Percentiles rank a stretch among this genome's conserved stretches.
phyloP scores from a whole-genome alignment of 805 yeast genomes.

The Nakazawaea populi region DNA sequence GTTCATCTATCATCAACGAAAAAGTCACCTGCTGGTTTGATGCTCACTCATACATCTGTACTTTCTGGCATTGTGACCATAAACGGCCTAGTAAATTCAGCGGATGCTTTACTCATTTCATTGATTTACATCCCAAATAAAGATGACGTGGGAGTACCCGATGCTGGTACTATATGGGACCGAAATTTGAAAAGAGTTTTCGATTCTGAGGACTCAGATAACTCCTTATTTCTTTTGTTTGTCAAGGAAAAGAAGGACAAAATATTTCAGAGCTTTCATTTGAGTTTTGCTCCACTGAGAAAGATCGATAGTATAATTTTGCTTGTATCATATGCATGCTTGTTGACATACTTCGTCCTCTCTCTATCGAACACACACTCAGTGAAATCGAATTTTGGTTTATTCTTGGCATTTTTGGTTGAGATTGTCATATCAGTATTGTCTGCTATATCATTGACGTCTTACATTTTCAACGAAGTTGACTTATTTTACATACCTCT shows the following conservation, averaged over 20 bases:
- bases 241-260: slow-evolving; percentile 2
- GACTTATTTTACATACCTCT: slow-evolving; percentile 32
- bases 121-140: slow-evolving; percentile 21
- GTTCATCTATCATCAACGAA: slow-evolving; percentile 23
- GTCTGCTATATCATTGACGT: slow-evolving; percentile 37
- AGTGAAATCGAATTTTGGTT: slow-evolving; percentile 40
- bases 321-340: neutral
- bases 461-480: slow-evolving; percentile 26
- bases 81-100: slow-evolving; percentile 37
- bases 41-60: slow-evolving; percentile 21
- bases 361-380: slow-evolving; percentile 34
- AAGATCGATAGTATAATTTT: slow-evolving; percentile 8
- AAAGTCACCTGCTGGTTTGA: slow-evolving; percentile 18
- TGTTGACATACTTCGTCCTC: slow-evolving; percentile 24
- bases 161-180: slow-evolving; percentile 24
- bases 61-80: slow-evolving; percentile 33
- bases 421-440: slow-evolving; percentile 32
- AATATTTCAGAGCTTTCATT: slow-evolving; percentile 11
- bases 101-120: slow-evolving; percentile 31
- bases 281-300: slow-evolving; percentile 16
- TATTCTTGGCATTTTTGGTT: slow-evolving; percentile 36
- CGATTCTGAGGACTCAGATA: neutral
- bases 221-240: neutral
- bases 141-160: slow-evolving; percentile 8
- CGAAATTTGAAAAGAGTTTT: slow-evolving; percentile 20